Evolutionary conservation across 2,329 filamentous ascomycete species (phyloP).

Genomic region (Ophiosphaerella korrae): DNA sequence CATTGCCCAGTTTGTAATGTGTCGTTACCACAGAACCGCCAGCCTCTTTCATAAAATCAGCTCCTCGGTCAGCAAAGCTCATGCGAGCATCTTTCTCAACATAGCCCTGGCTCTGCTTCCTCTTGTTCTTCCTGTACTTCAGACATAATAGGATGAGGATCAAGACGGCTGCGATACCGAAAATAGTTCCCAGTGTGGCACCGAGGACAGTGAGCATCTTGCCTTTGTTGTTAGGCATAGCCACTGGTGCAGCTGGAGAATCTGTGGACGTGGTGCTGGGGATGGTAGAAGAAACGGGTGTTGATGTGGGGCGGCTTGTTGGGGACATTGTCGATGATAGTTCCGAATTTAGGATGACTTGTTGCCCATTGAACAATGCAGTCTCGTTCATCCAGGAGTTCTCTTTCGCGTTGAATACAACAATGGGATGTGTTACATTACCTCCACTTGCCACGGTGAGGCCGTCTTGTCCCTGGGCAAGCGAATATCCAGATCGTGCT

Average conservation of each 20-base stretch:
- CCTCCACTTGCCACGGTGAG: conserved; percentile 81
- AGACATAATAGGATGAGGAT: conserved; percentile 73
- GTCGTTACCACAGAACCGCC: conserved; percentile 49
- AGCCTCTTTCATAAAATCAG: conserved; percentile 58
- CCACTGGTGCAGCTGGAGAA: conserved; percentile 37
- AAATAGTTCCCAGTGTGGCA: conserved; percentile 80
- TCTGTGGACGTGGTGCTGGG: conserved; percentile 37
- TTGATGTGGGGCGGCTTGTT: conserved; percentile 23
- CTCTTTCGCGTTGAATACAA: conserved; percentile 74
- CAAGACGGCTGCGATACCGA: conserved; percentile 73
- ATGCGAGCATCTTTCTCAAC: conserved; percentile 49
- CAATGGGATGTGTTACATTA: conserved; percentile 64
- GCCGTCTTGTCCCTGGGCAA: conserved; percentile 70
- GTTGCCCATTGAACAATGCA: conserved; percentile 61
- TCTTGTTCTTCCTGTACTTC: conserved; percentile 64
- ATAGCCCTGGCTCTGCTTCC: conserved; percentile 59
- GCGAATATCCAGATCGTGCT: conserved; percentile 70
- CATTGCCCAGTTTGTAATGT: conserved; percentile 40
- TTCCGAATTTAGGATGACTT: conserved; percentile 35
- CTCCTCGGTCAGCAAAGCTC: conserved; percentile 58
- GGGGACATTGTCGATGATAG: conserved; percentile 44
- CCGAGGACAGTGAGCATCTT: conserved; percentile 71
- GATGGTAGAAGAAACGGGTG: conserved; percentile 26
- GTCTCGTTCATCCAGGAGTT: conserved; percentile 82
- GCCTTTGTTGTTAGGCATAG: conserved; percentile 47